These are phyloP conservation scores for Solanum hybrid DNA, from an alignment of 305 asterid genomes.

Conservation along the genomic window DNA sequence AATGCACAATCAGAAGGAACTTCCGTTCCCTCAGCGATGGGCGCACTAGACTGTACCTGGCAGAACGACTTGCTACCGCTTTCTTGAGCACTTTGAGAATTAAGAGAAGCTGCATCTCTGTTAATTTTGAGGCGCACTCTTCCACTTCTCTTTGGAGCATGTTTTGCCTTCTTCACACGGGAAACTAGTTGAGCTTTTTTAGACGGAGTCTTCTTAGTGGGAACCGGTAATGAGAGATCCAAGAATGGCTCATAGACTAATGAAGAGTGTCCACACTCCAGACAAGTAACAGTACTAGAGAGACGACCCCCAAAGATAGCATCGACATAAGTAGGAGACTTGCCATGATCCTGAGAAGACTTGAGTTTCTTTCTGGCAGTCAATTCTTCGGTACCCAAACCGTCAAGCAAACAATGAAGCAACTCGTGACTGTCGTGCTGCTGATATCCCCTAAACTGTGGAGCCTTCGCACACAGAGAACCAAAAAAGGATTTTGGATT, in stretches of 20 bases:
- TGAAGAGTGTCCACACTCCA: conserved; percentile 78
- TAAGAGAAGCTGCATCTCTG: conserved; percentile 24
- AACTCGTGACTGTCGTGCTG: conserved; percentile 96
- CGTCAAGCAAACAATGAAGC: conserved; percentile 83
- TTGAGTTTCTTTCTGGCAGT: conserved; percentile 31
- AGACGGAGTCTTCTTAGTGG: conserved; percentile 62
- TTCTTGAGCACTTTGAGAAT: conserved; percentile 28
- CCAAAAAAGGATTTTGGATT: conserved; percentile 74
- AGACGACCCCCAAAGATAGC: conserved; percentile 75
- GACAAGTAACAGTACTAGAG: conserved; percentile 70
- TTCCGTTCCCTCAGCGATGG: conserved; percentile 18
- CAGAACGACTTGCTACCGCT: conserved; percentile 21
- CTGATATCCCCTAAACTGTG: conserved; percentile 85
- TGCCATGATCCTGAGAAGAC: conserved; percentile 24
- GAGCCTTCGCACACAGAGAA: conserved; percentile 62
- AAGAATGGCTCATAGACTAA: conserved; percentile 65
- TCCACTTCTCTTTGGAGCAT: conserved; percentile 51
- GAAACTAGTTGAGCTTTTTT: conserved; percentile 30
- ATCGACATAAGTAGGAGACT: conserved; percentile 56
- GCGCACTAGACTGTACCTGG: conserved; percentile 19
- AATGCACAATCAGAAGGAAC: conserved; percentile 28
- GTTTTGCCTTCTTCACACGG: conserved; percentile 60
- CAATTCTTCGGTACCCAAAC: conserved; percentile 58
- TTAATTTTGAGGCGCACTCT: conserved; percentile 32
- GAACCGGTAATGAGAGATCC: conserved; percentile 88